phyloP scores from a whole-genome alignment of 2,329 filamentous ascomycete genomes.

The Trichoderma semiorbis region DNA sequence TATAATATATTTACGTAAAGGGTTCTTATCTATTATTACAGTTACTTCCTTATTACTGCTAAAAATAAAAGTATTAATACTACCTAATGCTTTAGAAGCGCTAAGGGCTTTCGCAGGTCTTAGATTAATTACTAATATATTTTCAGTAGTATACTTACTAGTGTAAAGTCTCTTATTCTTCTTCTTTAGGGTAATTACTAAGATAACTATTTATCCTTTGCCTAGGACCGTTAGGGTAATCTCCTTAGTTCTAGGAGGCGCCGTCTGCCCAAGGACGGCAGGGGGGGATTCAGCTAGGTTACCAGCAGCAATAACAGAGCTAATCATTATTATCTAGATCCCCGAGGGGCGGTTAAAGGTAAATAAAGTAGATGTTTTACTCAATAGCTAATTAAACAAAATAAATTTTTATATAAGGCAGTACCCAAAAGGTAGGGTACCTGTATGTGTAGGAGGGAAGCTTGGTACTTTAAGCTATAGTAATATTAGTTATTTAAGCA shows the following conservation, averaged over 20 bases:
- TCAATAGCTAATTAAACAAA: neutral
- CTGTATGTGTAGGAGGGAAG: constrained; percentile 2
- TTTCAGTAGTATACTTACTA: neutral
- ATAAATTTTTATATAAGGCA: neutral
- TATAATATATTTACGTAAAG: too few species aligned
- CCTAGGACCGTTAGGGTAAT: too few species aligned
- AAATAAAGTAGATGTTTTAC: too few species aligned
- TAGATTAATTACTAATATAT: neutral
- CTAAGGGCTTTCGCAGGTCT: too few species aligned
- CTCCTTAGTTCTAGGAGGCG: neutral
- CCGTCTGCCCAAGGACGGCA: neutral
- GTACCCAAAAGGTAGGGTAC: neutral
- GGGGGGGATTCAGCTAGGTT: too few species aligned
- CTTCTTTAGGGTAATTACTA: neutral
- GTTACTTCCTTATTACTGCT: neutral
- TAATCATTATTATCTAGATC: too few species aligned
- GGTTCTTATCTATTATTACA: too few species aligned
- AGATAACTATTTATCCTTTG: neutral
- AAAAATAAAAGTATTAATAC: neutral
- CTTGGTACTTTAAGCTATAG: too few species aligned
- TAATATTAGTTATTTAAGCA: too few species aligned
- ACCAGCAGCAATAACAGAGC: too few species aligned
- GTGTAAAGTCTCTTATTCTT: neutral
- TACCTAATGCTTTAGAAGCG: neutral
- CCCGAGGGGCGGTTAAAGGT: too few species aligned